A percentile compares a stretch with the other conserved stretches of the same genome.
These are phyloP conservation scores for barley (Hordeum vulgare) DNA, from an alignment of 176 grass and related monocot genomes.

Conservation along the genomic window MorexV3_pseudomolecules_assembly NC_058519.1:21681661-21682160, in stretches of 20 bases:
- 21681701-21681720: not conserved
- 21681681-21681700: constrained; percentile 17
- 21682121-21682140: constrained; percentile 20
- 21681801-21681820: not conserved
- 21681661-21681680: not conserved
- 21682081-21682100: not conserved
- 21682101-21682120: not conserved
- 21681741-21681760: not conserved
- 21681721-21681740: not conserved
- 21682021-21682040: not conserved
- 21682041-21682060: constrained; percentile 9
- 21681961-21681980: not conserved
- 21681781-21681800: not conserved
- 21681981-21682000: not conserved
- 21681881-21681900: not conserved
- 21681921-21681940: not conserved
- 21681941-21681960: not conserved
- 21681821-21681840: not conserved
- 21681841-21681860: constrained; percentile 4
- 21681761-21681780: not conserved
- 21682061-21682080: constrained; percentile 7
- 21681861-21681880: not conserved
- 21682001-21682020: not conserved
- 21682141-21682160: no score
- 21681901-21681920: not conserved